A percentile compares a stretch with the other conserved stretches of the same genome.
phyloP scores from a whole-genome alignment of 805 yeast genomes.

The Yamadazyma laniorum region DNA sequence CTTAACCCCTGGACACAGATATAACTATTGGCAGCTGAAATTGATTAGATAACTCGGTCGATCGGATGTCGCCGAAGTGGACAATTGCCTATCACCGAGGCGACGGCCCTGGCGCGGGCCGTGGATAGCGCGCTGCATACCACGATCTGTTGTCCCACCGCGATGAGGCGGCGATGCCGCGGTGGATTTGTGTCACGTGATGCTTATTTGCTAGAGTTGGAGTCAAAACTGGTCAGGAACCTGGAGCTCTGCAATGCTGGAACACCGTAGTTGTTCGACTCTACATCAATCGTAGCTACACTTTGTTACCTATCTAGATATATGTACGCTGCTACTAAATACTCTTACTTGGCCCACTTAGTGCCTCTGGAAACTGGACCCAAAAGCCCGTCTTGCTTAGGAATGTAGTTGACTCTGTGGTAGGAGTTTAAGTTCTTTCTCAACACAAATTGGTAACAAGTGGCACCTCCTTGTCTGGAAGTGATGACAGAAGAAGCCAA shows the following conservation, averaged over 20 bases:
- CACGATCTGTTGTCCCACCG: no score
- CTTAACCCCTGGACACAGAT: slow-evolving; percentile 1
- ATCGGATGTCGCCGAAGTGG: slow-evolving; percentile 6
- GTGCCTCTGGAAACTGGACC: slow-evolving; percentile 55
- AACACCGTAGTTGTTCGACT: no score
- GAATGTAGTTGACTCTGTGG: slow-evolving; percentile 79
- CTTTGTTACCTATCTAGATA: no score
- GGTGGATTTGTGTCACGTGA: no score
- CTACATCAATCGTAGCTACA: no score
- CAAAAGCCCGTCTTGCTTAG: slow-evolving; percentile 71
- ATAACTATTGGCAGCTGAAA: slow-evolving; percentile 5
- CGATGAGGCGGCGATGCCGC: no score
- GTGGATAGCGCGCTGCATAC: no score
- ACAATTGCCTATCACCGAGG: slow-evolving; percentile 4
- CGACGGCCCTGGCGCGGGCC: neutral
- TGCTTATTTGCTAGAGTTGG: no score
- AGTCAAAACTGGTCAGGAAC: no score
- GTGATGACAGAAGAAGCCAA: slow-evolving; percentile 78
- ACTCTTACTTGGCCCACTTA: slow-evolving; percentile 51
- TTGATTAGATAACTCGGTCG: slow-evolving; percentile 5
- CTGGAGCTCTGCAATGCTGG: no score
- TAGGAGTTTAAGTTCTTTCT: slow-evolving; percentile 85
- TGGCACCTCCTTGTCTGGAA: slow-evolving; percentile 90
- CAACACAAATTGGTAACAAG: slow-evolving; percentile 86
- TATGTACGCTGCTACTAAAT: no score